Evolutionary conservation across 169 alveolate genomes (phyloP).

Genomic region (Plasmodium sp.): DNA sequence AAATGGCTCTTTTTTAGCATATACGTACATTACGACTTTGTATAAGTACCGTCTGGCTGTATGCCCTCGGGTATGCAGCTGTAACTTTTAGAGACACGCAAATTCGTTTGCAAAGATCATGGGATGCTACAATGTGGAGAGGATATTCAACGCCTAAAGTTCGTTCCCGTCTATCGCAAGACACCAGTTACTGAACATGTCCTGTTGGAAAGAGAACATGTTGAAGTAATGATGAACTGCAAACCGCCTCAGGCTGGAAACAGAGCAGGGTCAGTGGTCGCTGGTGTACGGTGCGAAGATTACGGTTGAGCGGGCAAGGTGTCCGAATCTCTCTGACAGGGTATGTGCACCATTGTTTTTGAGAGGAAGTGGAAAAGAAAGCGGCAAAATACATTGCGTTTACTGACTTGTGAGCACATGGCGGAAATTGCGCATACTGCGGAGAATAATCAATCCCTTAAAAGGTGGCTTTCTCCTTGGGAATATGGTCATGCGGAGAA

Average conservation of each 20-base stretch:
- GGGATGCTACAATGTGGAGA: constrained; percentile 52
- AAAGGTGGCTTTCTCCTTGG: too few species aligned
- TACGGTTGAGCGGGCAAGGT: constrained; percentile 33
- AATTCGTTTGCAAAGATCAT: neutral
- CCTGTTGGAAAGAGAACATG: constrained; percentile 45
- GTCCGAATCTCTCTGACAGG: constrained; percentile 1
- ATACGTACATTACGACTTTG: neutral
- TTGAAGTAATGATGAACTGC: constrained; percentile 64
- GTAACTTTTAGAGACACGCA: constrained; percentile 48
- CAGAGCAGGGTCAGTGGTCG: constrained; percentile 76
- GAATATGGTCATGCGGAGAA: neutral
- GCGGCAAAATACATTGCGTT: too few species aligned
- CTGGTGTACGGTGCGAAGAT: constrained; percentile 74
- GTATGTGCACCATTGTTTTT: constrained; percentile 60
- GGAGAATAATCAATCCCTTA: neutral
- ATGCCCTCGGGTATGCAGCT: constrained; percentile 22
- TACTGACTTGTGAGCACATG: too few species aligned
- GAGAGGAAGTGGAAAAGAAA: neutral
- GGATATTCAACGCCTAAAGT: neutral
- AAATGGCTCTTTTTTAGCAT: neutral
- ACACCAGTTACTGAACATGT: constrained; percentile 52
- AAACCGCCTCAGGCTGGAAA: constrained; percentile 76
- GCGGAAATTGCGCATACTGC: neutral
- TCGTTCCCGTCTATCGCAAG: constrained; percentile 68
- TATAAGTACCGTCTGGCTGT: neutral